Evolutionary conservation across 352 stramenopile species (phyloP).

Genomic region (Phytophthora aleatoria): DNA sequence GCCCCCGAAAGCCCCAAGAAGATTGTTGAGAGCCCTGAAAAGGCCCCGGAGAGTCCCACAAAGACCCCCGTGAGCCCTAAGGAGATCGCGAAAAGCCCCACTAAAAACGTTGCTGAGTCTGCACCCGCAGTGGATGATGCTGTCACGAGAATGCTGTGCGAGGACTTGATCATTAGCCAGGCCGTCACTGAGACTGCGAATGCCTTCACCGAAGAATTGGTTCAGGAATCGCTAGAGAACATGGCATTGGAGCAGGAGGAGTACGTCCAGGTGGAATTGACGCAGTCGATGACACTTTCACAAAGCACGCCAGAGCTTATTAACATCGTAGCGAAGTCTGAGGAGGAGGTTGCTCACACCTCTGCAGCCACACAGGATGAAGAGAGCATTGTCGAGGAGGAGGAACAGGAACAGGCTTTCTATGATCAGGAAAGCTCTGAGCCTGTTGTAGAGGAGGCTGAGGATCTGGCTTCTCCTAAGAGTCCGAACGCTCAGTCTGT

Average conservation of each 20-base stretch:
- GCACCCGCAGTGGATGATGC: constrained; percentile 20
- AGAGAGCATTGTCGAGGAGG: constrained; percentile 29
- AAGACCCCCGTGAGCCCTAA: constrained; percentile 9
- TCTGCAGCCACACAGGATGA: constrained; percentile 27
- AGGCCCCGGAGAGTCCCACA: constrained; percentile 15
- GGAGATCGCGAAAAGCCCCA: constrained; percentile 17
- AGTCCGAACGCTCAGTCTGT: constrained; percentile 2
- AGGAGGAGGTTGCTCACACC: constrained; percentile 16
- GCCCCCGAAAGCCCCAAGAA: constrained; percentile 21
- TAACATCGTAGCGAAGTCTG: constrained; percentile 26
- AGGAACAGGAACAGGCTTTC: constrained; percentile 5
- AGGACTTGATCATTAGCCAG: constrained; percentile 39
- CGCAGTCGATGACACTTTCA: constrained; percentile 43
- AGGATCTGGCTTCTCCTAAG: constrained; percentile 24
- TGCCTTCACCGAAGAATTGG: constrained; percentile 47
- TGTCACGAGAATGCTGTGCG: constrained; percentile 26
- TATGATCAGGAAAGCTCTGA: constrained; percentile 4
- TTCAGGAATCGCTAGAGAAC: constrained; percentile 54
- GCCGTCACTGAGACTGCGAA: constrained; percentile 41
- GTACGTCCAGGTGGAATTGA: constrained; percentile 74
- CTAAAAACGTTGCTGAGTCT: constrained; percentile 14
- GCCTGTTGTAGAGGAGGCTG: constrained; percentile 6
- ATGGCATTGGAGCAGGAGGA: constrained; percentile 60
- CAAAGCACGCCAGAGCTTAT: constrained; percentile 34
- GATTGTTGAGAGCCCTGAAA: constrained; percentile 20